These are phyloP conservation scores for Alopecurus myosuroides DNA, from an alignment of 176 grass and related monocot genomes.

Conservation along the genomic window DNA sequence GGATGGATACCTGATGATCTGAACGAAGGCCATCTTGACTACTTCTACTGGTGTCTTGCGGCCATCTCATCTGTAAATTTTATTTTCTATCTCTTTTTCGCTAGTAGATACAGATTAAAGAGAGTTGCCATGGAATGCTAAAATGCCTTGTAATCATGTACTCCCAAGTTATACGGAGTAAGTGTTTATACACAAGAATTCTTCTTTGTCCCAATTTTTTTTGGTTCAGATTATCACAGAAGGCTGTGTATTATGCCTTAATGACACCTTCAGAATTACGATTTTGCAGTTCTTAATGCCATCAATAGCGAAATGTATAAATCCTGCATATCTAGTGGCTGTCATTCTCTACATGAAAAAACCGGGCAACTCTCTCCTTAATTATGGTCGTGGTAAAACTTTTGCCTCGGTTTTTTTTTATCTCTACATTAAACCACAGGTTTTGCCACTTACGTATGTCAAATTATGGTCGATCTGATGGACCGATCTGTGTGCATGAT, in stretches of 20 bases:
- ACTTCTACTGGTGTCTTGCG: constrained; percentile 63
- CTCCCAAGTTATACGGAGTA: not conserved
- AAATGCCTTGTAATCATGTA: not conserved
- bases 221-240: not conserved
- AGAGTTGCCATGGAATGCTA: constrained; percentile 36
- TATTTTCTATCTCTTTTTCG: constrained; percentile 51
- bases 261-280: not conserved
- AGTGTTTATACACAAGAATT: not conserved
- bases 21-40: constrained; percentile 77
- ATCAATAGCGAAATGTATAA: not conserved
- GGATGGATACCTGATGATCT: constrained; percentile 86
- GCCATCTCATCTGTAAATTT: constrained; percentile 48
- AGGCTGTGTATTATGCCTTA: not conserved
- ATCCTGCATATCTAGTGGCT: not conserved
- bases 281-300: not conserved
- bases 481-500: no score
- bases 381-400: no score
- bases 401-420: no score
- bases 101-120: constrained; percentile 74
- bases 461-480: no score
- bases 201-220: not conserved
- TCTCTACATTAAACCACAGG: no score
- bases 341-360: not conserved
- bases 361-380: no score
- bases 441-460: no score